phyloP scores from a whole-genome alignment of 129 eudicot genomes.

The Daucus carota region DH1_v3.0 NC_030387.2:30029001-30029500 shows the following conservation, averaged over 20 bases:
- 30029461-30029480: not conserved
- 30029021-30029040: conserved; percentile 8
- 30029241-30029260: conserved; percentile 13
- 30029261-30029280: conserved; percentile 9
- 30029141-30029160: not conserved
- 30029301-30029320: conserved; percentile 11
- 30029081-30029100: conserved; percentile 1
- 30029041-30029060: not conserved
- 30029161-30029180: conserved; percentile 4
- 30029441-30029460: conserved; percentile 8
- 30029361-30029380: conserved; percentile 1
- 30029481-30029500: conserved; percentile 4
- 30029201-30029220: not conserved
- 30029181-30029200: conserved; percentile 10
- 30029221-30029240: conserved; percentile 12
- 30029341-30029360: conserved; percentile 4
- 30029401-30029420: not conserved
- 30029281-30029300: conserved; percentile 4
- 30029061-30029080: conserved; percentile 9
- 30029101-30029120: conserved; percentile 7
- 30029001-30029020: conserved; percentile 10
- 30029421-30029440: conserved; percentile 6
- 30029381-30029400: conserved; percentile 4
- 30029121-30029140: conserved; percentile 15
- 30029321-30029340: conserved; percentile 11